A percentile compares a stretch with the other conserved stretches of the same genome.
These are phyloP conservation scores for Ganoderma lucidum DNA, from an alignment of 1,284 basidiomycete genomes.

Conservation along the genomic window DNA sequence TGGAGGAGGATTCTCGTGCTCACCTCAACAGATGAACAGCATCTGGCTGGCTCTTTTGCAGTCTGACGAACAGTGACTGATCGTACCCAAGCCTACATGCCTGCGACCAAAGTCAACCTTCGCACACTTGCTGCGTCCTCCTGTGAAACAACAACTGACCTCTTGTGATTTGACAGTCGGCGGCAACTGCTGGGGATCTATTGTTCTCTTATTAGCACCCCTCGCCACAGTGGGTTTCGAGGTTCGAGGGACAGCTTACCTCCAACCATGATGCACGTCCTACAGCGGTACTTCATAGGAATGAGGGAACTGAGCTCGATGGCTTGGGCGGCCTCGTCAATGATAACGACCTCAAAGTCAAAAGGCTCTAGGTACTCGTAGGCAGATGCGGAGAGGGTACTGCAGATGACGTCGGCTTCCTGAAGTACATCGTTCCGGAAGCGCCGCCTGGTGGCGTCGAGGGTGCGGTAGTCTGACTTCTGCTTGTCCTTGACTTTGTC, in stretches of 20 bases:
- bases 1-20: slow-evolving; percentile 28
- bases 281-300: slow-evolving; percentile 90
- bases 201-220: background rate
- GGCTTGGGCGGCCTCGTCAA: slow-evolving; percentile 98
- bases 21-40: slow-evolving; percentile 93
- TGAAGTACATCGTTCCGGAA: slow-evolving; percentile 81
- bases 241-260: slow-evolving; percentile 51
- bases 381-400: slow-evolving; percentile 92
- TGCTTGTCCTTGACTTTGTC: slow-evolving; percentile 86
- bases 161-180: slow-evolving; percentile 94
- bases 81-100: slow-evolving; percentile 87
- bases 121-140: background rate
- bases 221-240: slow-evolving; percentile 1
- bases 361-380: slow-evolving; percentile 87
- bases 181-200: slow-evolving; percentile 96
- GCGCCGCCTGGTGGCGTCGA: slow-evolving; percentile 82
- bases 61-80: slow-evolving; percentile 92
- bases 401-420: slow-evolving; percentile 94
- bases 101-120: slow-evolving; percentile 41
- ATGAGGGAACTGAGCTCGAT: slow-evolving; percentile 98
- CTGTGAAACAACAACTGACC: slow-evolving; percentile 47
- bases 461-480: slow-evolving; percentile 74
- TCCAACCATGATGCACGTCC: slow-evolving; percentile 94
- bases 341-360: slow-evolving; percentile 96
- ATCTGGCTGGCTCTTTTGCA: slow-evolving; percentile 82